These are phyloP conservation scores for Mesotaenium endlicherianum DNA, from an alignment of 139 green algal genomes.

Conservation along the genomic window DNA sequence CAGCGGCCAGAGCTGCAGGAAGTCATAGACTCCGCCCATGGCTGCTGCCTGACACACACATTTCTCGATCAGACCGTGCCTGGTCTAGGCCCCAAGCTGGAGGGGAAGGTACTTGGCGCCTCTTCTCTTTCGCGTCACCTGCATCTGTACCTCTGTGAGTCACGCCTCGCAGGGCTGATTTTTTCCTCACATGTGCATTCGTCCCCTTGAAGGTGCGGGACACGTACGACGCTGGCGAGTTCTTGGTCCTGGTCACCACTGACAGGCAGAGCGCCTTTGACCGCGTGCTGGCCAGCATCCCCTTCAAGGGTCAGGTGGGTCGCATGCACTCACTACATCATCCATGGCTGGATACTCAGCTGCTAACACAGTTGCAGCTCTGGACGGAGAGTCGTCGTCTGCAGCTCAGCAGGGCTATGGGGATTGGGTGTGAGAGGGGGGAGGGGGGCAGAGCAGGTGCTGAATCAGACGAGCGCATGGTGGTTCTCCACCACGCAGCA, in stretches of 20 bases:
- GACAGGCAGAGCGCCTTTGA: constrained; percentile 96
- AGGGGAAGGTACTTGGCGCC: constrained; percentile 17
- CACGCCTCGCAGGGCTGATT: neutral
- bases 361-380: too few relatives aligned
- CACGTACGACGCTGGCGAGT: constrained; percentile 87
- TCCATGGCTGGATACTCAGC: too few relatives aligned
- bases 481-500: constrained; percentile 84
- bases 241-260: constrained; percentile 90
- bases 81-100: constrained; percentile 46
- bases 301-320: constrained; percentile 87
- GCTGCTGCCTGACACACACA: neutral
- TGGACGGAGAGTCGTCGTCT: too few relatives aligned
- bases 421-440: neutral
- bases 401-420: too few relatives aligned
- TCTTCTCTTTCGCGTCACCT: neutral
- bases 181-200: neutral
- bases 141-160: neutral
- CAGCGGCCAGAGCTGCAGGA: neutral
- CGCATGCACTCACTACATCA: too few relatives aligned
- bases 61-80: constrained; percentile 43
- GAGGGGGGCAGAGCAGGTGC: constrained; percentile 63
- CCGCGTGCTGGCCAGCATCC: constrained; percentile 83
- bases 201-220: constrained; percentile 78
- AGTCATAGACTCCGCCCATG: neutral
- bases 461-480: constrained; percentile 94